These are phyloP conservation scores for Penicillium sp. DNA, from an alignment of 2,329 filamentous ascomycete species.

Conservation along the genomic window DNA sequence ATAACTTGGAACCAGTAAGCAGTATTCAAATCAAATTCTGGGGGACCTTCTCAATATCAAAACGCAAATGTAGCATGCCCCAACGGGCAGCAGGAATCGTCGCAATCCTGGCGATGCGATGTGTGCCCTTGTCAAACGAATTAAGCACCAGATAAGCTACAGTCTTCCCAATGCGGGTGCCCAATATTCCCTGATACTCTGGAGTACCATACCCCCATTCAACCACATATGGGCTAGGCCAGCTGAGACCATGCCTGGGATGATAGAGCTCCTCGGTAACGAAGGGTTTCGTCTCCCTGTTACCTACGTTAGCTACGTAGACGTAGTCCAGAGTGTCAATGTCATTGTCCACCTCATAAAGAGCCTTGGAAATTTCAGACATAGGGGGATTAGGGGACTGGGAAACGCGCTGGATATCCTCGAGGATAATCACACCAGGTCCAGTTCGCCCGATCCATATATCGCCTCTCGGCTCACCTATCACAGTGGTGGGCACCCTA, in stretches of 20 bases:
- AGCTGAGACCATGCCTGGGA: not conserved
- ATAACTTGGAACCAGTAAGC: not conserved
- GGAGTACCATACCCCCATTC: not conserved
- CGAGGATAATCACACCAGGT: conserved; percentile 2
- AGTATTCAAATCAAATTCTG: not conserved
- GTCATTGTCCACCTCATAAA: conserved; percentile 1
- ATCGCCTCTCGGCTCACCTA: not conserved
- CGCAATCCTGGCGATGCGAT: conserved; percentile 1
- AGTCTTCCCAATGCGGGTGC: conserved; percentile 1
- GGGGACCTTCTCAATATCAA: conserved; percentile 2
- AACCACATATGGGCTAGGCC: too few species aligned
- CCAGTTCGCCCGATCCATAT: conserved; percentile 2
- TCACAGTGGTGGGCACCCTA: not conserved
- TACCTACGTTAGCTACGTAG: not conserved
- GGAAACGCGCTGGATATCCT: conserved; percentile 1
- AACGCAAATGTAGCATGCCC: not conserved
- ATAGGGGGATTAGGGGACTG: not conserved
- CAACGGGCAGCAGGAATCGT: not conserved
- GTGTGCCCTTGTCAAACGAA: not conserved
- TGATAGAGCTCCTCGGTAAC: not conserved
- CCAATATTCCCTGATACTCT: conserved; percentile 1
- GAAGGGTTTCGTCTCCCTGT: not conserved
- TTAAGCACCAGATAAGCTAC: not conserved
- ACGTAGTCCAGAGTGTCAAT: not conserved
- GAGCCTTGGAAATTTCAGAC: conserved; percentile 6